Evolutionary conservation across 495 filamentous ascomycete genomes (phyloP).

Genomic region (Xanthoparmelia taractica): DNA sequence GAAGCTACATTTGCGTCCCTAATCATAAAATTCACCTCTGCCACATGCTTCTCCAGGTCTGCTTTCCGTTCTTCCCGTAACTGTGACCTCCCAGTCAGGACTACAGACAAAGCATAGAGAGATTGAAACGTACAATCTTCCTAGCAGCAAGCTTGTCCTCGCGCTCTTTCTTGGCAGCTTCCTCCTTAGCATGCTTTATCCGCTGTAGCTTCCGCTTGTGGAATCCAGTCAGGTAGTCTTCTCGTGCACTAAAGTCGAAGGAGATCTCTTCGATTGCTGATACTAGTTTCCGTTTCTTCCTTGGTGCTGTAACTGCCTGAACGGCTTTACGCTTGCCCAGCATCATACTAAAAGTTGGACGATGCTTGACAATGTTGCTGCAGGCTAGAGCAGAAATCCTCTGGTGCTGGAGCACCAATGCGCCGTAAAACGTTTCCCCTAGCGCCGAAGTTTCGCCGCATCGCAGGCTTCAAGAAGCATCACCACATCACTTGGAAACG

Average conservation of each 20-base stretch:
- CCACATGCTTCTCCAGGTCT: conserved; percentile 70
- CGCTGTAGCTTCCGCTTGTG: conserved; percentile 87
- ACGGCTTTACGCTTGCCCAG: conserved; percentile 16
- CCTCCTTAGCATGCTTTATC: conserved; percentile 71
- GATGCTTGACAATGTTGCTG: neutral
- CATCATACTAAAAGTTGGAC: neutral
- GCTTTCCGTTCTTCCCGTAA: conserved; percentile 69
- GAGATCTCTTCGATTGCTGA: conserved; percentile 63
- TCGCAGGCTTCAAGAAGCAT: conserved; percentile 13
- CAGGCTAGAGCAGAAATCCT: too few species aligned
- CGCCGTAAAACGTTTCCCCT: conserved; percentile 10
- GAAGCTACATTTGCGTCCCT: conserved; percentile 33
- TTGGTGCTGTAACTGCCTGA: conserved; percentile 38
- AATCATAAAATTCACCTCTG: conserved; percentile 58
- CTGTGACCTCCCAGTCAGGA: conserved; percentile 36
- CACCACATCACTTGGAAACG: conserved; percentile 4
- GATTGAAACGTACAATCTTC: conserved; percentile 51
- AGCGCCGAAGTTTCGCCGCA: conserved; percentile 1
- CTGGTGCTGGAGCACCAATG: neutral
- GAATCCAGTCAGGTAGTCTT: conserved; percentile 88
- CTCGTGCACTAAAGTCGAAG: conserved; percentile 64
- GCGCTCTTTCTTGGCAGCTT: conserved; percentile 60
- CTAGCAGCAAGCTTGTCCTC: conserved; percentile 65
- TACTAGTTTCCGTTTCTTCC: conserved; percentile 58
- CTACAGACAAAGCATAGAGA: neutral